Percentiles rank a stretch among this genome's conserved stretches.
phyloP scores from a whole-genome alignment of 345 rosid species.

The Acer negundo region DNA sequence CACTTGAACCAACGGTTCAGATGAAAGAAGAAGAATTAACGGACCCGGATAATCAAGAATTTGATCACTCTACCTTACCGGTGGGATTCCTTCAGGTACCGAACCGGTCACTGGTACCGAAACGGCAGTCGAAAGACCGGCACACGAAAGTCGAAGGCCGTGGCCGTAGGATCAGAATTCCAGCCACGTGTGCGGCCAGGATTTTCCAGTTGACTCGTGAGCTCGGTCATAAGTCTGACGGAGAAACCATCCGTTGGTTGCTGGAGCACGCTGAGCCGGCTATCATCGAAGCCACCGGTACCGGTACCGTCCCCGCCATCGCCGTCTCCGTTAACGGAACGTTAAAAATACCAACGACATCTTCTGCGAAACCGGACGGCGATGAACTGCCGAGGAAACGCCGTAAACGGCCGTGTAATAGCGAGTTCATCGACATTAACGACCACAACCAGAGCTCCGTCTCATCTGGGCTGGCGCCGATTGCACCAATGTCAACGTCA shows the following conservation, averaged over 20 bases:
- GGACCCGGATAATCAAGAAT: constrained; percentile 28
- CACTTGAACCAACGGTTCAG: constrained; percentile 20
- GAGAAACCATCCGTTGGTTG: constrained; percentile 77
- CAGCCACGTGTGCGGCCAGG: constrained; percentile 79
- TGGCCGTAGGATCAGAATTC: constrained; percentile 77
- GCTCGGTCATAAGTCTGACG: constrained; percentile 76
- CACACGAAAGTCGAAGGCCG: constrained; percentile 93
- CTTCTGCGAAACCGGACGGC: constrained; percentile 34
- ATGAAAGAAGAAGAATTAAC: constrained; percentile 43
- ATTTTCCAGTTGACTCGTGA: constrained; percentile 79
- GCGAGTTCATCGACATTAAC: constrained; percentile 47
- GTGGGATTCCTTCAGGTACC: constrained; percentile 22
- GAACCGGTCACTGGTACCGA: constrained; percentile 30
- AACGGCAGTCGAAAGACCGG: constrained; percentile 60
- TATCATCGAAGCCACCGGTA: constrained; percentile 72
- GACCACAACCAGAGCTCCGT: constrained; percentile 39
- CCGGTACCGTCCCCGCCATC: constrained; percentile 78
- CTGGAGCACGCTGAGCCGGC: constrained; percentile 74
- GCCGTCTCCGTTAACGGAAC: constrained; percentile 75
- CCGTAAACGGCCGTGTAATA: constrained; percentile 49
- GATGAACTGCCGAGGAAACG: constrained; percentile 38
- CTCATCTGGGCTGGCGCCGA: constrained; percentile 65
- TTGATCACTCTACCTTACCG: constrained; percentile 24
- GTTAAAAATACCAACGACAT: constrained; percentile 60
- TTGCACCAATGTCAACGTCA: constrained; percentile 20